These are phyloP conservation scores for Aurinia saxatilis DNA, from an alignment of 345 rosid genomes.

Conservation along the genomic window DNA sequence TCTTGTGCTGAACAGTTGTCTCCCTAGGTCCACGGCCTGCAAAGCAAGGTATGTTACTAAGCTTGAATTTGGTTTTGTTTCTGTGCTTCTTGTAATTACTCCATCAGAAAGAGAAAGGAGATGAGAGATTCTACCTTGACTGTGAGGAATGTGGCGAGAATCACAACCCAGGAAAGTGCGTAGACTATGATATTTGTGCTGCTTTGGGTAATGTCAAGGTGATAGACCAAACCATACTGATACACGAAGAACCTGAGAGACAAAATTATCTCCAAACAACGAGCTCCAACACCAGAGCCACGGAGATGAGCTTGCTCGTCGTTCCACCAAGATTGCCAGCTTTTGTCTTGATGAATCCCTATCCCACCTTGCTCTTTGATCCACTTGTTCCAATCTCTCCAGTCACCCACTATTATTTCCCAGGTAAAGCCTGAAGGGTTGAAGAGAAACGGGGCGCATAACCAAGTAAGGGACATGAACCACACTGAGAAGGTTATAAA, in stretches of 20 bases:
- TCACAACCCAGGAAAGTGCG: conserved; percentile 86
- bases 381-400: conserved; percentile 99
- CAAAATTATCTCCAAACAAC: conserved; percentile 64
- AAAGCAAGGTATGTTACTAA: not conserved
- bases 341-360: conserved; percentile 87
- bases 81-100: not conserved
- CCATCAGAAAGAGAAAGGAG: not conserved
- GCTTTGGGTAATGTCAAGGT: conserved; percentile 85
- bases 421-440: conserved; percentile 91
- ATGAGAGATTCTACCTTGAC: conserved; percentile 55
- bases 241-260: conserved; percentile 83
- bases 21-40: conserved; percentile 91
- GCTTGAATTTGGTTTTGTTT: not conserved
- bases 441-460: conserved; percentile 88
- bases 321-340: conserved; percentile 99
- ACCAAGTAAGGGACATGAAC: conserved; percentile 96
- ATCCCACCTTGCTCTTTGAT: conserved; percentile 91
- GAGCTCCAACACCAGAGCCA: conserved; percentile 66
- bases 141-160: conserved; percentile 66
- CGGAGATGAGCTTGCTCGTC: conserved; percentile 85
- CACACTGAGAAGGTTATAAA: conserved; percentile 81
- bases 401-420: conserved; percentile 86
- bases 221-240: conserved; percentile 96
- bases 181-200: conserved; percentile 81
- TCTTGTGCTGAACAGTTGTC: conserved; percentile 63